These are phyloP conservation scores for Pestalotiopsis sp. DNA, from an alignment of 2,329 filamentous ascomycete species.

Conservation along the genomic window DNA sequence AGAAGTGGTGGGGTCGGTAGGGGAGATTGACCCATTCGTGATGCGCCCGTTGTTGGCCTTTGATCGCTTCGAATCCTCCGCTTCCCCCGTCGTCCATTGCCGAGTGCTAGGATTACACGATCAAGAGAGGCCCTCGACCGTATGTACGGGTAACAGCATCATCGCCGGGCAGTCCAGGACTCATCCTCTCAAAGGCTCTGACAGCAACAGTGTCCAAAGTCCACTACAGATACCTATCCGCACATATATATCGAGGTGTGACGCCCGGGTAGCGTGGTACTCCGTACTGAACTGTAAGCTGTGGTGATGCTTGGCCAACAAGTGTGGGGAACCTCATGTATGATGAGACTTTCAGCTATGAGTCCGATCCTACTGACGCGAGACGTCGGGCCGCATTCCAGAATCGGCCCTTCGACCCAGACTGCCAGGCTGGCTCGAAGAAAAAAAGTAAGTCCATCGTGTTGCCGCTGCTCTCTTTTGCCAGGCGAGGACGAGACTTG, in stretches of 20 bases:
- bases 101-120: background rate
- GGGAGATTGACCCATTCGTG: background rate
- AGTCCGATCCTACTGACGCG: slow-evolving; percentile 1
- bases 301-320: background rate
- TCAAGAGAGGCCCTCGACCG: background rate
- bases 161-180: background rate
- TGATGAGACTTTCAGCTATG: slow-evolving; percentile 4
- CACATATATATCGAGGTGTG: background rate
- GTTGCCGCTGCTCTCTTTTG: background rate
- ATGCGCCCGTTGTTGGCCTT: background rate
- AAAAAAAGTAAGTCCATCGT: background rate
- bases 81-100: background rate
- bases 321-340: slow-evolving; percentile 3
- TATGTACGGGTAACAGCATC: background rate
- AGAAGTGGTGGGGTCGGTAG: background rate
- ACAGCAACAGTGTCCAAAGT: too few relatives aligned
- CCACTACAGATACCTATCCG: too few relatives aligned
- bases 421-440: background rate
- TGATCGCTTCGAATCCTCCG: background rate
- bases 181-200: too few relatives aligned
- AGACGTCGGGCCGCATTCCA: slow-evolving; percentile 13
- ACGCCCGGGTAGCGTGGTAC: background rate
- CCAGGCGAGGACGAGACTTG: background rate
- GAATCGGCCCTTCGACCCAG: slow-evolving; percentile 12
- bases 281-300: too few relatives aligned